Conservation (phyloP, 495 filamentous ascomycete species). For the Stereocaulon alpinum region DNA sequence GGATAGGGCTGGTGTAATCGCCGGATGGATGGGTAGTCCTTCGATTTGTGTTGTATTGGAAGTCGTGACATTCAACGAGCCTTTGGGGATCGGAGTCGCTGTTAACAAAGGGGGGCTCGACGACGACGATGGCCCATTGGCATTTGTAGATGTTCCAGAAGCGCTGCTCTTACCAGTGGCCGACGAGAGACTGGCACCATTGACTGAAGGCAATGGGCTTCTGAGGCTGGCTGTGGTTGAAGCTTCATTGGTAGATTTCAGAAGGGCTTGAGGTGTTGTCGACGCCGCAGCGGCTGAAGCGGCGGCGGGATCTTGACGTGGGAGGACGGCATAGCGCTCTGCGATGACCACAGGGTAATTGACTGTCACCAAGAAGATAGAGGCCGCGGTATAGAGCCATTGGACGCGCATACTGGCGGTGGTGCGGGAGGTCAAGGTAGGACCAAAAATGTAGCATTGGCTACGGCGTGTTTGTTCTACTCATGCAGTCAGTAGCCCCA, state of each 20-base stretch:
- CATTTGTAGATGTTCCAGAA: not conserved
- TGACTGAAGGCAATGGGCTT: constrained; percentile 1
- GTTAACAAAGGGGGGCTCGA: constrained; percentile 3
- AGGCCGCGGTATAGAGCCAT: constrained; percentile 3
- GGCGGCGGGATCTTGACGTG: constrained; percentile 12
- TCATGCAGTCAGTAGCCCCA: not conserved
- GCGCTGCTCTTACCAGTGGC: not conserved
- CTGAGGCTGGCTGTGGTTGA: not conserved
- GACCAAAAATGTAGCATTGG: not conserved
- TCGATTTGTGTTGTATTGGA: constrained; percentile 19
- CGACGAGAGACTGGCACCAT: constrained; percentile 3
- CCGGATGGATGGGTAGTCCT: constrained; percentile 60
- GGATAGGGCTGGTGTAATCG: constrained; percentile 67
- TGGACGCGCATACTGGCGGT: constrained; percentile 7
- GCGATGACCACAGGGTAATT: constrained; percentile 4
- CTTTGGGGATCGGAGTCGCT: constrained; percentile 13
- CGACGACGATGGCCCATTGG: not conserved
- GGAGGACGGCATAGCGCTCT: constrained; percentile 8
- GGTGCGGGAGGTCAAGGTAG: not conserved
- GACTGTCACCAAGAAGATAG: constrained; percentile 1
- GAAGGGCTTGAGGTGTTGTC: not conserved
- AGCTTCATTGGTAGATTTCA: not conserved
- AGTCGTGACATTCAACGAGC: constrained; percentile 13
- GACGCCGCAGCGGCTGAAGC: constrained; percentile 6
- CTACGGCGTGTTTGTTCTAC: not conserved